phyloP scores from a whole-genome alignment of 345 rosid genomes.

The Syzygium oleosum region DNA sequence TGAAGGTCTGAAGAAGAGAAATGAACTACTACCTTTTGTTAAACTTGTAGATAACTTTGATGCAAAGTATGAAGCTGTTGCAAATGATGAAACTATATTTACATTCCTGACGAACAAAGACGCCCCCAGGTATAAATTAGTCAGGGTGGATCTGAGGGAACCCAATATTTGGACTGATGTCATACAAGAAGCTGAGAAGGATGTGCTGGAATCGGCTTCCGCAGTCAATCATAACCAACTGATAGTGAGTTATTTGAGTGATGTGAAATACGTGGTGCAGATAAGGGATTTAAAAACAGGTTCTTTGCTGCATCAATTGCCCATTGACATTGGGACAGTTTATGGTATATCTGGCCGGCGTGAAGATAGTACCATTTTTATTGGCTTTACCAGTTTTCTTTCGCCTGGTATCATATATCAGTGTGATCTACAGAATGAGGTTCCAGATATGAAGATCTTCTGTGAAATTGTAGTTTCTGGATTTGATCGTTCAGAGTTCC shows the following conservation, averaged over 20 bases:
- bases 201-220: constrained; percentile 64
- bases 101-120: constrained; percentile 75
- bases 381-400: constrained; percentile 79
- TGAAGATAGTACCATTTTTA: constrained; percentile 41
- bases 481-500: constrained; percentile 64
- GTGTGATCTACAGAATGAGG: constrained; percentile 42
- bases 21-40: constrained; percentile 51
- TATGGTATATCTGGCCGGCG: constrained; percentile 57
- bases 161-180: constrained; percentile 73
- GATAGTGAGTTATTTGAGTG: constrained; percentile 78
- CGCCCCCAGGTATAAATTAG: constrained; percentile 82
- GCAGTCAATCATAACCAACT: constrained; percentile 62
- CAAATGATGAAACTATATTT: constrained; percentile 67
- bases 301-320: constrained; percentile 57
- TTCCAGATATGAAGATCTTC: constrained; percentile 61
- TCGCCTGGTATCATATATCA: constrained; percentile 78
- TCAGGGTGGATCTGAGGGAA: constrained; percentile 66
- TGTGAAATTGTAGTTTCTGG: constrained; percentile 71
- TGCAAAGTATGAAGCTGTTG: constrained; percentile 48
- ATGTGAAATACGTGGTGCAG: constrained; percentile 73
- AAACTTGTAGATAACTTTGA: constrained; percentile 72
- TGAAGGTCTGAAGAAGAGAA: constrained; percentile 46
- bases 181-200: constrained; percentile 64
- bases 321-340: constrained; percentile 77
- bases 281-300: constrained; percentile 77